Percentiles rank a stretch among this genome's conserved stretches.
Conservation (phyloP, 2,329 filamentous ascomycete genomes). For the Aspergillus pseudonomiae region DNA sequence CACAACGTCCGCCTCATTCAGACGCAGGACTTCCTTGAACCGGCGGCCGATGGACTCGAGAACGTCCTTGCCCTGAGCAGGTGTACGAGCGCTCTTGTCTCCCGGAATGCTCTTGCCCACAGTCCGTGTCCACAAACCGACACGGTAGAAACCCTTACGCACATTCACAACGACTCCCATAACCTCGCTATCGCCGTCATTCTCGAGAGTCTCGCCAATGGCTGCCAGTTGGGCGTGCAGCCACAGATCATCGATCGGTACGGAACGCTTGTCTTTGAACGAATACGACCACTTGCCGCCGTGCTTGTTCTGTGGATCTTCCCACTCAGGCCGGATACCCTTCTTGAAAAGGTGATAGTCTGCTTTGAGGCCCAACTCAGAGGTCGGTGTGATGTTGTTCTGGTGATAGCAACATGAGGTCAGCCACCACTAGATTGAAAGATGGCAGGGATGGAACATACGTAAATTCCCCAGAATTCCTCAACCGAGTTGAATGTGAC, state of each 20-base stretch:
- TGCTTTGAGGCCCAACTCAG: constrained; percentile 93
- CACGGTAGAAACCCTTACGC: constrained; percentile 95
- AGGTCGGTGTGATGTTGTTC: constrained; percentile 98
- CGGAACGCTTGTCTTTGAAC: constrained; percentile 91
- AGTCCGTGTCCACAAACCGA: constrained; percentile 95
- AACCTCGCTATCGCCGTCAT: constrained; percentile 89
- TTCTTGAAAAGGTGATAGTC: constrained; percentile 99
- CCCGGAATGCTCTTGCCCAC: constrained; percentile 81
- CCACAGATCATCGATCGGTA: constrained; percentile 95
- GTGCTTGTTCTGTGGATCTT: constrained; percentile 98
- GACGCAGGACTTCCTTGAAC: constrained; percentile 89
- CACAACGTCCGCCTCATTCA: constrained; percentile 74
- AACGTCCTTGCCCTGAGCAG: constrained; percentile 82
- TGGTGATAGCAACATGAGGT: constrained; percentile 42
- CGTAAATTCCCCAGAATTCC: constrained; percentile 99
- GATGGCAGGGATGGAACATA: constrained; percentile 55
- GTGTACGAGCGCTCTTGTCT: constrained; percentile 72
- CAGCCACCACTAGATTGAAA: constrained; percentile 11
- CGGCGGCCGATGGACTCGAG: constrained; percentile 81
- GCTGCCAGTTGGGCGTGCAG: constrained; percentile 94
- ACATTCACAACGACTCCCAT: constrained; percentile 99
- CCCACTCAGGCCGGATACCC: constrained; percentile 96
- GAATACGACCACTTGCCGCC: constrained; percentile 98
- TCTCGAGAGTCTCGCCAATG: constrained; percentile 96
- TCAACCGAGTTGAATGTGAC: constrained; percentile 98